Percentiles rank a stretch among this genome's conserved stretches.
These are phyloP conservation scores for Boehmeria nivea DNA, from an alignment of 306 rosid genomes.

Conservation along the genomic window DNA sequence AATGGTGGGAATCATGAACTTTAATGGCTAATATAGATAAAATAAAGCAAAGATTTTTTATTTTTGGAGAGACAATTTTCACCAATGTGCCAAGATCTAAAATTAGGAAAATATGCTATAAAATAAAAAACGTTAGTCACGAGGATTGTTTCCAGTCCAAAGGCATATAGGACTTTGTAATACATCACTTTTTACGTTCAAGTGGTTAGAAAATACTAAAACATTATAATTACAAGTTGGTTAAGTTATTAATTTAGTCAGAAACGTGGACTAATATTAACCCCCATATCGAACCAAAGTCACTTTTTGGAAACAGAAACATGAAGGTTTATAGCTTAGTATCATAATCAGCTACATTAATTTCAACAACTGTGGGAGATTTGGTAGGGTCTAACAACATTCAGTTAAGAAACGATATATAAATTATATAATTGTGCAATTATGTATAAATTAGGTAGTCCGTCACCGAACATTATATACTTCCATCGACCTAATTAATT, in stretches of 20 bases:
- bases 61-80: background rate
- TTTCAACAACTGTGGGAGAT: conserved; percentile 13
- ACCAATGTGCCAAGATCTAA: background rate
- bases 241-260: background rate
- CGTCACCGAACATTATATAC: conserved; percentile 31
- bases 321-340: background rate
- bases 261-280: background rate
- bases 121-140: background rate
- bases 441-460: conserved; percentile 35
- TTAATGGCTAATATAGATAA: background rate
- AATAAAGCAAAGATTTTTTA: background rate
- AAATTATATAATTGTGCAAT: conserved; percentile 11
- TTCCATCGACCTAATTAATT: conserved; percentile 1
- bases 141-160: background rate
- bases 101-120: background rate
- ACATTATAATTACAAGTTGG: background rate
- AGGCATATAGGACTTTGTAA: background rate
- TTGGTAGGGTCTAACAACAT: conserved; percentile 42
- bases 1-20: conserved; percentile 28
- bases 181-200: background rate
- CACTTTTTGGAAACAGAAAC: conserved; percentile 16
- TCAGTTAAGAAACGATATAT: conserved; percentile 38
- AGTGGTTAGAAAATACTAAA: conserved; percentile 9
- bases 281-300: background rate
- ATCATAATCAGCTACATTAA: conserved; percentile 7